Evolutionary conservation across 2,329 filamentous ascomycete species (phyloP).

Genomic region (Coniochaeta ligniaria): DNA sequence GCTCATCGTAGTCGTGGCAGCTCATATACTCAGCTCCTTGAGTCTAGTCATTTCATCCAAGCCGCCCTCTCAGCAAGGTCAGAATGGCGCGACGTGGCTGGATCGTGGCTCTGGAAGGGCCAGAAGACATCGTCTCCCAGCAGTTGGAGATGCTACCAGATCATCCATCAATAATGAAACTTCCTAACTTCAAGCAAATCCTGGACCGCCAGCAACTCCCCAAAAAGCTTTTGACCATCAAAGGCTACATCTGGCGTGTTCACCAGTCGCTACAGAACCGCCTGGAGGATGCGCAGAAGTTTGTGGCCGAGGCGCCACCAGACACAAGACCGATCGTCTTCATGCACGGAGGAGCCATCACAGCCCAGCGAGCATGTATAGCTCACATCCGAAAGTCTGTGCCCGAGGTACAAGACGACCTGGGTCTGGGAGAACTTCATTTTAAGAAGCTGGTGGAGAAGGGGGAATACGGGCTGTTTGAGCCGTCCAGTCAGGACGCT

Average conservation of each 20-base stretch:
- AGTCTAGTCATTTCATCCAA: not conserved
- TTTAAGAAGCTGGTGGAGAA: not conserved
- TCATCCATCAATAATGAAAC: not conserved
- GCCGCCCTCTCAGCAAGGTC: not conserved
- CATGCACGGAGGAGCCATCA: not conserved
- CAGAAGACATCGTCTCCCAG: not conserved
- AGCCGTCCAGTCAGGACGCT: slow-evolving; percentile 31
- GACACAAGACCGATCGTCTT: not conserved
- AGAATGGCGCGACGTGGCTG: not conserved
- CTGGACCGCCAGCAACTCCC: not conserved
- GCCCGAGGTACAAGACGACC: not conserved
- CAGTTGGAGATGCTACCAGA: not conserved
- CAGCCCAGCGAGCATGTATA: not conserved
- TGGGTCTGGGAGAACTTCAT: not conserved
- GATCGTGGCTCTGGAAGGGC: not conserved
- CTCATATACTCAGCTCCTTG: not conserved
- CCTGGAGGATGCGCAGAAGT: not conserved
- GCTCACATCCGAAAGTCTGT: not conserved
- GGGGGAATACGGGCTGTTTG: not conserved
- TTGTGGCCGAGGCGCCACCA: not conserved
- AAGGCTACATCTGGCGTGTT: not conserved
- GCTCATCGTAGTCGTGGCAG: not conserved
- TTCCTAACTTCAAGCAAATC: not conserved
- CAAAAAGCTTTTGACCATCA: not conserved
- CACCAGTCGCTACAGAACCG: not conserved